Conservation (phyloP, 129 eudicot genomes). For the Centella asiatica region DNA sequence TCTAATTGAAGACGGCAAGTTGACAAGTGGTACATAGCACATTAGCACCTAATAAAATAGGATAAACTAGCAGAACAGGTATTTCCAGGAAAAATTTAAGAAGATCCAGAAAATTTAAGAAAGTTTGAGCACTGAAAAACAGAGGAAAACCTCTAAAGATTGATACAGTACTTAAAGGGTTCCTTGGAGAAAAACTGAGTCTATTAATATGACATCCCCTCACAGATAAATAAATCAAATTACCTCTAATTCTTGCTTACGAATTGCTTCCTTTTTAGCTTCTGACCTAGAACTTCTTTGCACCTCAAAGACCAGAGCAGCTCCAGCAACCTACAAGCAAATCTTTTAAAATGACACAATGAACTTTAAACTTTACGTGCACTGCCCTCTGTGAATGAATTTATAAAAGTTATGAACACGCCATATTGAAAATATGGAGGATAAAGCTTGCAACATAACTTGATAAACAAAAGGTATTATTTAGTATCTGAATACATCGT, state of each 20-base stretch:
- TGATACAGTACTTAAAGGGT: not conserved
- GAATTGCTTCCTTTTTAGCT: conserved; percentile 81
- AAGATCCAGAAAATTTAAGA: not conserved
- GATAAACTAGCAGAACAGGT: too few relatives aligned
- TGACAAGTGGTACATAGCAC: not conserved
- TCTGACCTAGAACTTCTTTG: conserved; percentile 81
- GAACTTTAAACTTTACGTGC: too few relatives aligned
- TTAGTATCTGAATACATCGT: too few relatives aligned
- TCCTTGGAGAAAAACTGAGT: not conserved
- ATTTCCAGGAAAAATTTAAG: not conserved
- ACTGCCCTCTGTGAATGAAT: too few relatives aligned
- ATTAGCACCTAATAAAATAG: not conserved
- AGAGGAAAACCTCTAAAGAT: not conserved
- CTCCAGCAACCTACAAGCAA: conserved; percentile 63
- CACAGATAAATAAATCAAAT: not conserved
- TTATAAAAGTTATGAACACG: too few relatives aligned
- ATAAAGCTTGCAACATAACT: too few relatives aligned
- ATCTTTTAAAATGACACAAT: not conserved
- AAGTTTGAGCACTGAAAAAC: not conserved
- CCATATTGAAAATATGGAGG: too few relatives aligned
- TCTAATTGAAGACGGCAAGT: not conserved
- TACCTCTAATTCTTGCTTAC: conserved; percentile 75
- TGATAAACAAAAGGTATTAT: too few relatives aligned
- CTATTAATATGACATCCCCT: not conserved
- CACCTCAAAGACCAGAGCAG: conserved; percentile 64